Base-by-base conservation (phyloP, 2,329 filamentous ascomycete species). In the Gaeumannomyces tritici region DNA sequence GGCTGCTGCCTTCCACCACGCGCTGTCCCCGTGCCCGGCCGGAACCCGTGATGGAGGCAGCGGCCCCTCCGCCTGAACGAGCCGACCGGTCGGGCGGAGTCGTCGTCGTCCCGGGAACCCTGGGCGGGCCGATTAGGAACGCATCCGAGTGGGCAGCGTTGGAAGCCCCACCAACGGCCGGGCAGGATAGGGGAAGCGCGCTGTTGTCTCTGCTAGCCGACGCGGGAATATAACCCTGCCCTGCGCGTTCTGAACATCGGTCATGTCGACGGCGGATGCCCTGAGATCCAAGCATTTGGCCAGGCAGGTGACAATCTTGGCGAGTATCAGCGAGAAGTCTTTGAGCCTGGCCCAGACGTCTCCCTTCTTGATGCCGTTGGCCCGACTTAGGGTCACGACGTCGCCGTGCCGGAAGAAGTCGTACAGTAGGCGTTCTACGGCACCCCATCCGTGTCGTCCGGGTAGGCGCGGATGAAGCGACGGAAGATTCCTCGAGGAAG, bases 371-470 rank as follows among this genome's bases (percentile, higher is more conserved):
- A 93, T 86, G 3, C 81, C 79, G 69, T 93, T 93, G 33, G 85
- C 87, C 0, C 72, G 74, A 15, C 83, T 81, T 2, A 93, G 74
- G 0, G 84, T 81, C 1, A 78, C 70, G 28, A 87, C 71, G 68
- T 88, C 83, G 4, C 89, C 89, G 67, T 93, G 86, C 72, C 85
- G 89, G 79, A 84, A 92, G 73, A 92, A 93, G 71, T 93, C 88
- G 64, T 88, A 85, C 0, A 93, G 69, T 89, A 89, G 0, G 86
- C 85, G 66, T 90, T 90, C 64, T 86, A 77, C 0, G 81, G 82
- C 15, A 73, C 70, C 8, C 64, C 73, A 65, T 63, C 61, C 3
- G 79, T 77, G 61, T 88, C 83, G 31, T 85, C 75, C 0, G 84
- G 83, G 66, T 82, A 82, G 13, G 90, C 74, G 7, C 80, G 79